phyloP scores from a whole-genome alignment of 2,329 filamentous ascomycete genomes.

The Talaromyces amestolkiae region DNA sequence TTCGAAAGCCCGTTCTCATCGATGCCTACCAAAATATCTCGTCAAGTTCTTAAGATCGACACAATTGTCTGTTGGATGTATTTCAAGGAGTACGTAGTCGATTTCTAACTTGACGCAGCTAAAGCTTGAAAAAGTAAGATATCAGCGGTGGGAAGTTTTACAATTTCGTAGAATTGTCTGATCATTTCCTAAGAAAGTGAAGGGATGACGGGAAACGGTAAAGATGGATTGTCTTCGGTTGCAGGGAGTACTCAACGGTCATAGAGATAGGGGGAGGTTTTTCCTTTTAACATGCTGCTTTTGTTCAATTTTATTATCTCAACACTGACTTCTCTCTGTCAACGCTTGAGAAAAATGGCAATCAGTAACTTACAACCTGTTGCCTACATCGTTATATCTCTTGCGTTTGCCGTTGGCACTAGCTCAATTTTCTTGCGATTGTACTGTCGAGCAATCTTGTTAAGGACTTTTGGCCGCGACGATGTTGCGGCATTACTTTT shows the following conservation, averaged over 20 bases:
- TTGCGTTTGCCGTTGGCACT: constrained; percentile 1
- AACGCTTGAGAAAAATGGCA: background rate
- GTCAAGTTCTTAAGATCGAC: background rate
- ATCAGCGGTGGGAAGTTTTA: too few relatives aligned
- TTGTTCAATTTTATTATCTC: too few relatives aligned
- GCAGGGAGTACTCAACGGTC: too few relatives aligned
- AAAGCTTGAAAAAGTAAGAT: too few relatives aligned
- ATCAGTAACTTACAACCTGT: background rate
- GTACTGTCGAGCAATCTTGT: background rate
- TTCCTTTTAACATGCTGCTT: too few relatives aligned
- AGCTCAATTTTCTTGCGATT: background rate
- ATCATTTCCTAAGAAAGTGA: too few relatives aligned
- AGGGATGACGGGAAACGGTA: too few relatives aligned
- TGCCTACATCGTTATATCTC: background rate
- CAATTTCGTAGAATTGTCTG: too few relatives aligned
- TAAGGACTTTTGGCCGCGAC: background rate
- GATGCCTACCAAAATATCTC: background rate
- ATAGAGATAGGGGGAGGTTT: too few relatives aligned
- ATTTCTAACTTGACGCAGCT: background rate
- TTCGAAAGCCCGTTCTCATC: background rate
- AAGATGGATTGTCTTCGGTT: too few relatives aligned
- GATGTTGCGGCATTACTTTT: background rate
- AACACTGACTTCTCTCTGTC: too few relatives aligned
- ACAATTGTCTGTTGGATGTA: background rate
- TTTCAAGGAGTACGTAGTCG: too few relatives aligned